These are phyloP conservation scores for Pythium aquatile DNA, from an alignment of 352 stramenopile species.

Conservation along the genomic window DNA sequence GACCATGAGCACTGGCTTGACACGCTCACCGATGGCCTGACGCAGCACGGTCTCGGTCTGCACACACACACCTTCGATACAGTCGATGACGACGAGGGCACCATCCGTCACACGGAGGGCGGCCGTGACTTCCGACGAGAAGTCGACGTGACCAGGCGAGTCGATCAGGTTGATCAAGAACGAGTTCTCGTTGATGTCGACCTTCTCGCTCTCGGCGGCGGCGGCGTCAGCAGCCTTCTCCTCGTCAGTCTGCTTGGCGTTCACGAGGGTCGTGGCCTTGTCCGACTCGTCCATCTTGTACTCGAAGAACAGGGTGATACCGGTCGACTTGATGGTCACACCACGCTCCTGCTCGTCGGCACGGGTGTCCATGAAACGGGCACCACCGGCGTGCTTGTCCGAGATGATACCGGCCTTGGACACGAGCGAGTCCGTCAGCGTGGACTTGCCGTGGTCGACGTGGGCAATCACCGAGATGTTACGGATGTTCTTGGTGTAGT, in stretches of 20 bases:
- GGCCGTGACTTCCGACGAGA: constrained; percentile 99
- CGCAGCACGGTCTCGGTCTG: constrained; percentile 99
- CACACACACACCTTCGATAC: constrained; percentile 99
- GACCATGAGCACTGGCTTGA: constrained; percentile 99
- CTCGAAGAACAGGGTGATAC: constrained; percentile 99
- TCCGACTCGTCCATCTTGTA: constrained; percentile 97
- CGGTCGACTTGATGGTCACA: constrained; percentile 99
- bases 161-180: constrained; percentile 99
- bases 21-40: constrained; percentile 97
- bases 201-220: constrained; percentile 32
- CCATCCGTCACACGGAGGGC: constrained; percentile 99
- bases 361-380: constrained; percentile 99
- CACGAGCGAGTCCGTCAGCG: constrained; percentile 98
- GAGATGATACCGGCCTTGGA: constrained; percentile 99
- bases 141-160: constrained; percentile 99
- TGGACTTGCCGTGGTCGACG: constrained; percentile 99
- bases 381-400: constrained; percentile 97
- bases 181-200: constrained; percentile 96
- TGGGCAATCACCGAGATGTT: constrained; percentile 99
- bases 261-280: constrained; percentile 61
- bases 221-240: constrained; percentile 31
- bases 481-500: constrained; percentile 99
- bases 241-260: constrained; percentile 55
- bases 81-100: constrained; percentile 99
- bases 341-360: constrained; percentile 99